A percentile compares a stretch with the other conserved stretches of the same genome.
phyloP scores from a whole-genome alignment of 805 yeast genomes.

The Candida odintsovae region DNA sequence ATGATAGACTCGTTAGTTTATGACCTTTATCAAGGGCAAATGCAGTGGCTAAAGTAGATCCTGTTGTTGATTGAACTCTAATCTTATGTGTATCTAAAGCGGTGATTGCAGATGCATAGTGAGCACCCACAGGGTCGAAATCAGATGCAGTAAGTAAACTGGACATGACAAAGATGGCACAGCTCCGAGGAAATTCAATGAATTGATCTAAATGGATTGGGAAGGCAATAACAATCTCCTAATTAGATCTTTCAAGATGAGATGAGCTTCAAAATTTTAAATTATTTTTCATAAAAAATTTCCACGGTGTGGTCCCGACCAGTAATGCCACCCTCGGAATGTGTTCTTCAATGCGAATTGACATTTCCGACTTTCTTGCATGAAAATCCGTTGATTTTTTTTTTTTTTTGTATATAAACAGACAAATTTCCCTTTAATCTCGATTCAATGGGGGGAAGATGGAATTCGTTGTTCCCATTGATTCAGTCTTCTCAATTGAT shows the following conservation, averaged over 20 bases:
- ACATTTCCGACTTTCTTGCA: too few species aligned
- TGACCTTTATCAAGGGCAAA: conserved; percentile 48
- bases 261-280: conserved; percentile 3
- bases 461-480: background rate
- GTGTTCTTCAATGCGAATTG: too few species aligned
- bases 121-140: conserved; percentile 60
- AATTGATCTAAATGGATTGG: background rate
- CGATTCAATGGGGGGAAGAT: conserved; percentile 1
- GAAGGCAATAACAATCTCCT: too few species aligned
- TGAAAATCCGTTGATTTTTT: background rate
- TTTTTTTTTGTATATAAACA: background rate
- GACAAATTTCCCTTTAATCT: conserved; percentile 1
- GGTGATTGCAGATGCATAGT: conserved; percentile 57
- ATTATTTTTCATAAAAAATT: background rate
- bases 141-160: conserved; percentile 13
- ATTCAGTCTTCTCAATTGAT: background rate
- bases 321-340: background rate
- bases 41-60: conserved; percentile 34
- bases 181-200: background rate
- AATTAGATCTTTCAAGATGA: background rate
- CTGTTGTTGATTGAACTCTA: conserved; percentile 51
- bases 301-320: background rate
- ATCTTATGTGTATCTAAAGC: conserved; percentile 70
- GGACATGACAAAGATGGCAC: background rate
- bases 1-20: conserved; percentile 42